A percentile compares a stretch with the other conserved stretches of the same genome.
These are phyloP conservation scores for Aegilops bicornis DNA, from an alignment of 176 grass and related monocot species.

Conservation along the genomic window DNA sequence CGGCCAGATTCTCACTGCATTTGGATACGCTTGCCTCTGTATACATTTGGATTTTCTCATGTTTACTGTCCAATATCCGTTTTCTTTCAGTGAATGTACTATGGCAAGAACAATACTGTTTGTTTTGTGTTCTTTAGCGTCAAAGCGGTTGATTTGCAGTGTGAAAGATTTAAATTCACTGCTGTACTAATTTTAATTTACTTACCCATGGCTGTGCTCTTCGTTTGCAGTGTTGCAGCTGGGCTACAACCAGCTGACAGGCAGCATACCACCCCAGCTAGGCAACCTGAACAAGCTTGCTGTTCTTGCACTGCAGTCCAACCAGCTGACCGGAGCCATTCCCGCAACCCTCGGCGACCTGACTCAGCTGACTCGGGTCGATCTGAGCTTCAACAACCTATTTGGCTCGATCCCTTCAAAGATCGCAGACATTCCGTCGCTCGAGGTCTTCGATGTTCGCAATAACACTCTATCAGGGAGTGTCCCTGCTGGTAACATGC, in stretches of 20 bases:
- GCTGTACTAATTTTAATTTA: background rate
- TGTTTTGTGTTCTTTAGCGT: background rate
- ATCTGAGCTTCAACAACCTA: conserved; percentile 85
- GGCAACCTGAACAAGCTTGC: conserved; percentile 71
- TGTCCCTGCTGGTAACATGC: conserved; percentile 60
- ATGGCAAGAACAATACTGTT: background rate
- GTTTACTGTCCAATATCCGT: background rate
- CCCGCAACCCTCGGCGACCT: conserved; percentile 77
- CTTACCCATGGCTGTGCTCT: background rate
- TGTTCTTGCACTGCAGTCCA: conserved; percentile 82
- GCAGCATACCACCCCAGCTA: conserved; percentile 67
- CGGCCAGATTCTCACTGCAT: background rate
- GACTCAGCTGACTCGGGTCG: conserved; percentile 57
- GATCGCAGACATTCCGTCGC: conserved; percentile 57
- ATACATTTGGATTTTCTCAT: background rate
- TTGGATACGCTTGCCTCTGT: background rate
- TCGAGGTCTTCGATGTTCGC: conserved; percentile 75
- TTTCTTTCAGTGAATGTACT: background rate
- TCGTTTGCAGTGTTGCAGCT: conserved; percentile 82
- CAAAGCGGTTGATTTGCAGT: background rate
- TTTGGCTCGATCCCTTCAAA: conserved; percentile 87
- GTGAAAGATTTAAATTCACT: background rate
- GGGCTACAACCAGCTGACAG: conserved; percentile 79
- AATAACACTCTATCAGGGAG: conserved; percentile 81
- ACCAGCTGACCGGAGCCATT: conserved; percentile 84